These are phyloP conservation scores for Huiozyma sinensis DNA, from an alignment of 805 yeast genomes.

Conservation along the genomic window DNA sequence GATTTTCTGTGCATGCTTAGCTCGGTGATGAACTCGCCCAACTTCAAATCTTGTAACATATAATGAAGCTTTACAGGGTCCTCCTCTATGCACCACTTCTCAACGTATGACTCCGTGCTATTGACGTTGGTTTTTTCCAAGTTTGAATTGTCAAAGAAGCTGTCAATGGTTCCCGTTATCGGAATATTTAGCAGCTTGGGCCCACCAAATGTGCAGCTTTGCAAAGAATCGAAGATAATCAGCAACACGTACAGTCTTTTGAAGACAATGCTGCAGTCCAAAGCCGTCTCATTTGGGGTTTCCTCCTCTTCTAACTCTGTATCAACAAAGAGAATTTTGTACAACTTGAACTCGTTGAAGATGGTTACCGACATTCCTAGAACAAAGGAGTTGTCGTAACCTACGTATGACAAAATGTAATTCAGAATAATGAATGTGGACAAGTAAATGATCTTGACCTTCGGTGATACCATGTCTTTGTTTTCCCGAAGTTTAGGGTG, in stretches of 20 bases:
- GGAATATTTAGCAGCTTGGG: conserved; percentile 28
- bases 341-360: conserved; percentile 48
- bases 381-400: conserved; percentile 49
- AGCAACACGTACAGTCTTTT: conserved; percentile 39
- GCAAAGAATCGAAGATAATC: conserved; percentile 40
- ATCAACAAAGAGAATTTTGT: conserved; percentile 27
- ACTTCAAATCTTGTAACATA: conserved; percentile 17
- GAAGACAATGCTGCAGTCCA: conserved; percentile 26
- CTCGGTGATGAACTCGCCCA: conserved; percentile 19
- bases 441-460: conserved; percentile 27
- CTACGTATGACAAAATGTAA: conserved; percentile 47
- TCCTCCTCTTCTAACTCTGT: neutral
- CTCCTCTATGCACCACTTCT: conserved; percentile 24
- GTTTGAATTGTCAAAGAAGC: conserved; percentile 5
- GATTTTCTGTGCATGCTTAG: conserved; percentile 19
- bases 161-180: conserved; percentile 11
- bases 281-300: conserved; percentile 4
- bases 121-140: neutral
- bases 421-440: conserved; percentile 37
- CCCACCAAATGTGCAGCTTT: conserved; percentile 41
- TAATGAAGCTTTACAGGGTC: conserved; percentile 12
- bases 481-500: conserved; percentile 25
- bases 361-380: conserved; percentile 43
- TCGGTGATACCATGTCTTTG: conserved; percentile 20
- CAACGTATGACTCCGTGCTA: neutral